phyloP scores from a whole-genome alignment of 164 flowering plant genomes.

The Piper longum region DNA sequence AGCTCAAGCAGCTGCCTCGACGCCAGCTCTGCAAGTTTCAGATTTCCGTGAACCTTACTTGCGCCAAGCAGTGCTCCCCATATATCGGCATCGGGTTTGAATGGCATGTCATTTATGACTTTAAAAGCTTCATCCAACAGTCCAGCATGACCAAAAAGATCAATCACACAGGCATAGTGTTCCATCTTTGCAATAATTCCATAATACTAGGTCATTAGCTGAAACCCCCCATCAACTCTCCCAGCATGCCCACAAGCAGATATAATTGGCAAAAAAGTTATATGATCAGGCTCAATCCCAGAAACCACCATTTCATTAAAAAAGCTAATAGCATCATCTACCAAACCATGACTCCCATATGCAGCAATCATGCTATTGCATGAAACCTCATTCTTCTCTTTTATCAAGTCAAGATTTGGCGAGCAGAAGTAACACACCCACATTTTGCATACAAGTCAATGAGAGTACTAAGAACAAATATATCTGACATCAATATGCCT shows the following conservation, averaged over 20 bases:
- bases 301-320: conserved; percentile 39
- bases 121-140: conserved; percentile 39
- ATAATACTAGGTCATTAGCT: conserved; percentile 35
- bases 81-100: conserved; percentile 1
- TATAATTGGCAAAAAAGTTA: conserved; percentile 66
- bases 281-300: conserved; percentile 60
- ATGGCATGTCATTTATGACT: conserved; percentile 45
- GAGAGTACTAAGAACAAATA: conserved; percentile 45
- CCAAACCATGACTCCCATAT: conserved; percentile 60
- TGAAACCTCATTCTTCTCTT: conserved; percentile 50
- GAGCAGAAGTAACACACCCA: conserved; percentile 45
- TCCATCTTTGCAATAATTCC: conserved; percentile 52
- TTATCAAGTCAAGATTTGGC: conserved; percentile 45
- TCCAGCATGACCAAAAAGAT: conserved; percentile 72
- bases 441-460: conserved; percentile 80
- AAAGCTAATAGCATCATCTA: conserved; percentile 31
- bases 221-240: conserved; percentile 26
- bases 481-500: conserved; percentile 27
- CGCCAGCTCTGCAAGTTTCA: not conserved
- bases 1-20: not conserved
- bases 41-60: not conserved
- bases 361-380: conserved; percentile 91
- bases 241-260: conserved; percentile 75
- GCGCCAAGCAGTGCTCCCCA: conserved; percentile 7
- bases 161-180: conserved; percentile 86